These are phyloP conservation scores for Peronospora tabacina DNA, from an alignment of 352 stramenopile genomes.

Conservation along the genomic window DNA sequence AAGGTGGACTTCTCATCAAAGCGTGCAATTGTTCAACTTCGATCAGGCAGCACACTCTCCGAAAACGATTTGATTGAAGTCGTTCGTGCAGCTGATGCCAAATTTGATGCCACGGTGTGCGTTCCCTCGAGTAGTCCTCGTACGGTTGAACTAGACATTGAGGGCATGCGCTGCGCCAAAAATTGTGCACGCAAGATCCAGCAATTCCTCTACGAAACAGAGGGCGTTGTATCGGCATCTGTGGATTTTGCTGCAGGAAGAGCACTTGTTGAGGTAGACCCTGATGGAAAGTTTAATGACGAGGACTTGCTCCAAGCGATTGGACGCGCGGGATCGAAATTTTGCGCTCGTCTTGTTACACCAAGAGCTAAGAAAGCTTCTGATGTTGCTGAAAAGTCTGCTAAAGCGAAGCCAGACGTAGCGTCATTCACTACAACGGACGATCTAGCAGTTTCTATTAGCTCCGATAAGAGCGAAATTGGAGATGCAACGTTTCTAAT, in stretches of 20 bases:
- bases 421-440: conserved; percentile 10
- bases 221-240: conserved; percentile 57
- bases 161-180: conserved; percentile 60
- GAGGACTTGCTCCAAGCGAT: conserved; percentile 53
- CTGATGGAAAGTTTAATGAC: conserved; percentile 50
- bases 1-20: conserved; percentile 64
- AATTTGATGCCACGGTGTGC: conserved; percentile 60
- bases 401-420: conserved; percentile 6
- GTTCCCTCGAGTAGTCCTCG: conserved; percentile 24
- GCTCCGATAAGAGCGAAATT: conserved; percentile 48
- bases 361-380: background rate
- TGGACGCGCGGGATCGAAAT: conserved; percentile 20
- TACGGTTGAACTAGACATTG: conserved; percentile 44
- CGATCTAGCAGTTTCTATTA: conserved; percentile 37
- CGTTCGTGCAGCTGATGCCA: conserved; percentile 39
- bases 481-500: conserved; percentile 59
- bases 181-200: conserved; percentile 72
- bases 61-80: conserved; percentile 53
- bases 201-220: conserved; percentile 37
- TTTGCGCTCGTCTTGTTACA: conserved; percentile 19
- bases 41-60: conserved; percentile 37
- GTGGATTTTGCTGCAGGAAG: conserved; percentile 63
- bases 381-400: background rate
- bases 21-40: conserved; percentile 49
- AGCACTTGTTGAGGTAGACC: conserved; percentile 53